A percentile compares a stretch with the other conserved stretches of the same genome.
Conservation (phyloP, 805 yeast genomes). For the Phaffomyces antillensis region DNA sequence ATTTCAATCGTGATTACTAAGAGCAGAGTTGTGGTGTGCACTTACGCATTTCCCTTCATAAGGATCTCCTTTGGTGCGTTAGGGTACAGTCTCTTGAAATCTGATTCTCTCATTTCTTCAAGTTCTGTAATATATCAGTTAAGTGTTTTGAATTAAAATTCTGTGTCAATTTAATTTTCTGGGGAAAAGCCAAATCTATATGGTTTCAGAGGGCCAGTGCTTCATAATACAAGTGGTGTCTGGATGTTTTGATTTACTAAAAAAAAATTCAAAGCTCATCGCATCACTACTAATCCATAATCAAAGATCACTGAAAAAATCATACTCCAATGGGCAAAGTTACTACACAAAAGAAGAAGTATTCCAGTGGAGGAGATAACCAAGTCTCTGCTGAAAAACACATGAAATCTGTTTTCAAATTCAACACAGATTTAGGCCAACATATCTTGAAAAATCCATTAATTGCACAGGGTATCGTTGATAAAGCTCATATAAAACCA, state of each 20-base stretch:
- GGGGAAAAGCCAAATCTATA: too few relatives aligned
- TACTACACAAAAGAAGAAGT: constrained; percentile 57
- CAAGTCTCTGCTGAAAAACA: constrained; percentile 67
- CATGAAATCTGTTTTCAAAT: constrained; percentile 82
- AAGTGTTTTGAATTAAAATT: too few relatives aligned
- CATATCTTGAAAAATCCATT: constrained; percentile 94
- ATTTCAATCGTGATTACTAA: too few relatives aligned
- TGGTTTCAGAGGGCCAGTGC: too few relatives aligned
- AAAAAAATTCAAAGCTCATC: constrained; percentile 7
- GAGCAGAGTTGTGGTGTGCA: not conserved
- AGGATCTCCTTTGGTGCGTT: constrained; percentile 17
- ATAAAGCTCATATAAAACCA: constrained; percentile 88
- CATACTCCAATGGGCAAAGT: constrained; percentile 17
- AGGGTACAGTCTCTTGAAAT: constrained; percentile 17
- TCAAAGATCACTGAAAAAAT: not conserved
- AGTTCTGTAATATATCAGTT: too few relatives aligned
- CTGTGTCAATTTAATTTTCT: too few relatives aligned
- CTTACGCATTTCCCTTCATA: constrained; percentile 17
- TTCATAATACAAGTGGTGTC: not conserved
- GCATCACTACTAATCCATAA: not conserved
- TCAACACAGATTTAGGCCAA: constrained; percentile 95
- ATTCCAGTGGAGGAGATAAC: constrained; percentile 40
- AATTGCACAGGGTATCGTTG: constrained; percentile 97
- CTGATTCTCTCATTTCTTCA: constrained; percentile 13
- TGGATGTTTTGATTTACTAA: not conserved